phyloP scores from a whole-genome alignment of 257 asterid species.

The Solanum habrochaites region DNA sequence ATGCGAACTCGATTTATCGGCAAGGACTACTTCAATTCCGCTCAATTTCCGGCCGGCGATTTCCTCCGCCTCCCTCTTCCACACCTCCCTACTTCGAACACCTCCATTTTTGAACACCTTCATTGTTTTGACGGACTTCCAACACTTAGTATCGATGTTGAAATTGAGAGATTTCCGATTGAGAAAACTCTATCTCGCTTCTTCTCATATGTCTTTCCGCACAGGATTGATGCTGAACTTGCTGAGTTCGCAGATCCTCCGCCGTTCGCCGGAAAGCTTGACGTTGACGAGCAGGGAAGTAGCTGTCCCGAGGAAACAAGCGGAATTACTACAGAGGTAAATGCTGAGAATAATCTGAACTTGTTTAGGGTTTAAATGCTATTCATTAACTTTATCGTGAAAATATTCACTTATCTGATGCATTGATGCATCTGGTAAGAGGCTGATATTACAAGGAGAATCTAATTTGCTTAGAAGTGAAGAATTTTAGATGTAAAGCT shows the following conservation, averaged over 20 bases:
- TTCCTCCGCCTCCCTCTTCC: constrained; percentile 46
- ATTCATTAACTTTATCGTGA: neutral
- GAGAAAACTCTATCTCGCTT: constrained; percentile 59
- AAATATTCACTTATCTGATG: neutral
- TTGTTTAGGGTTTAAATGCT: neutral
- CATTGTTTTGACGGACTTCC: constrained; percentile 36
- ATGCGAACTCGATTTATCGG: constrained; percentile 90
- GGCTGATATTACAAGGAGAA: neutral
- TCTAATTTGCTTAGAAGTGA: neutral
- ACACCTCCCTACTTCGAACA: constrained; percentile 3
- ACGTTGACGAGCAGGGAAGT: neutral
- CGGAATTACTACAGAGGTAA: constrained; percentile 10
- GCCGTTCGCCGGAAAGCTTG: neutral
- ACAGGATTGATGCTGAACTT: constrained; percentile 15
- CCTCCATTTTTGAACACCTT: neutral
- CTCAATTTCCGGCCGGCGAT: constrained; percentile 24
- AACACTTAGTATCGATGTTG: constrained; percentile 14
- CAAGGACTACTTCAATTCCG: constrained; percentile 22
- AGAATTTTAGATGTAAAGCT: neutral
- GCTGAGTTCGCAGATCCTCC: constrained; percentile 5
- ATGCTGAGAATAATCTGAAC: neutral
- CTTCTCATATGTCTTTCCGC: constrained; percentile 66
- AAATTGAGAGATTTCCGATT: constrained; percentile 45
- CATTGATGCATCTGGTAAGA: neutral
- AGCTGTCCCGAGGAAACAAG: neutral